Evolutionary conservation across 2,329 filamentous ascomycete genomes (phyloP).

Genomic region (Trichoderma sp.): DNA sequence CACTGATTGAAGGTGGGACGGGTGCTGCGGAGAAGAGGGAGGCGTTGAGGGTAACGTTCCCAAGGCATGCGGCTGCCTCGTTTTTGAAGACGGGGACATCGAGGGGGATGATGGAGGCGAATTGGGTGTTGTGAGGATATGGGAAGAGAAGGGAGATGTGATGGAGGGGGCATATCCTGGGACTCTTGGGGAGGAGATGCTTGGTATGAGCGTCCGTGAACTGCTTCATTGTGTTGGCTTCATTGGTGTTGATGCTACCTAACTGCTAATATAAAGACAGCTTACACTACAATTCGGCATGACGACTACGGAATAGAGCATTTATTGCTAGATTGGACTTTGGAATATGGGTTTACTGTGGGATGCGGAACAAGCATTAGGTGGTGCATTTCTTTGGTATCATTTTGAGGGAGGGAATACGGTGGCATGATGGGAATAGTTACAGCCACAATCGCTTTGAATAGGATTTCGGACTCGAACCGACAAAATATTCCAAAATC

Average conservation of each 20-base stretch:
- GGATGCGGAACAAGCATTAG: neutral
- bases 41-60: constrained; percentile 24
- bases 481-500: neutral
- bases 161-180: neutral
- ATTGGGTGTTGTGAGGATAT: constrained; percentile 31
- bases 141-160: neutral
- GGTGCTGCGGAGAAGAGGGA: neutral
- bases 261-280: neutral
- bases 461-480: neutral
- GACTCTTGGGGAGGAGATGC: no score
- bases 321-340: neutral
- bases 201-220: neutral
- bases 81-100: constrained; percentile 45
- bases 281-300: neutral
- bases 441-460: neutral
- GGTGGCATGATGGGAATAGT: neutral
- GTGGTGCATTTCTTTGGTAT: neutral
- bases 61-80: constrained; percentile 42
- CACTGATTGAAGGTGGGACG: constrained; percentile 22
- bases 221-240: neutral
- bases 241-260: neutral
- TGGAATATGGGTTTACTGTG: neutral
- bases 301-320: no score
- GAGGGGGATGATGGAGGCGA: constrained; percentile 38
- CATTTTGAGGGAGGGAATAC: neutral